Base-by-base conservation (phyloP, 805 yeast species). In the Metschnikowia anglica region DNA sequence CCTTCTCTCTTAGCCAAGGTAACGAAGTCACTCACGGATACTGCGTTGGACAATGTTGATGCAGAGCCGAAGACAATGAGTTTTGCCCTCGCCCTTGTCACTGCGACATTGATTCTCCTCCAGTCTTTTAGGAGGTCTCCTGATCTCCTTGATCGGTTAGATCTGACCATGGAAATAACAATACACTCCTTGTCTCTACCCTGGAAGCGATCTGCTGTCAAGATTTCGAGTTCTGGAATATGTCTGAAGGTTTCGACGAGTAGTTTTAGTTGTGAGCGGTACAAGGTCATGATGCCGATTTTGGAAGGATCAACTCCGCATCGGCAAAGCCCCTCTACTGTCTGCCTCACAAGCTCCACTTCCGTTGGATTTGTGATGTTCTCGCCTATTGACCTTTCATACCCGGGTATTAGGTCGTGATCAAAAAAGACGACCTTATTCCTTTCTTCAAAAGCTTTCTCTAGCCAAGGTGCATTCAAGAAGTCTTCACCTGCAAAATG, bases 191-290 rank as follows among this genome's bases (percentile, higher is more conserved):
- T 93, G 62, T 93, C 99, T 43, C 97, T 74, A 0, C 99, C 99
- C 65, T 93, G 99, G 56, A 85, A 91, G 57, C 85, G 88, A 62
- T 93, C 99, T 0, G 97, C 98, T 0, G 99, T 93, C 43, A 91
- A 68, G 24, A 87, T 74, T 52, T 93, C 98, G 23, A 93, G 63
- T 0, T 70, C 76, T 7, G 66, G 59, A 49, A 59, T 30, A 45
- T 54, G 47, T 60, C 60, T 31, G 54, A 52, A 29, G 47, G 55
- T 19, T 61, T 60, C 34, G 58, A 52, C 25, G 29, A 69, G 55
- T 7, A 66, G 46, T 25, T 62, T 52, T 28, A 70, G 51, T 59
- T 93, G 99, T 0, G 90, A 88, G 28, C 95, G 71, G 61, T 93
- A 91, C 40, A 88, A 79, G 0, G 98, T 83, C 81, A 93, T 88